Conservation (phyloP, 805 yeast species). For the Sungouiozyma intestinalis region DNA sequence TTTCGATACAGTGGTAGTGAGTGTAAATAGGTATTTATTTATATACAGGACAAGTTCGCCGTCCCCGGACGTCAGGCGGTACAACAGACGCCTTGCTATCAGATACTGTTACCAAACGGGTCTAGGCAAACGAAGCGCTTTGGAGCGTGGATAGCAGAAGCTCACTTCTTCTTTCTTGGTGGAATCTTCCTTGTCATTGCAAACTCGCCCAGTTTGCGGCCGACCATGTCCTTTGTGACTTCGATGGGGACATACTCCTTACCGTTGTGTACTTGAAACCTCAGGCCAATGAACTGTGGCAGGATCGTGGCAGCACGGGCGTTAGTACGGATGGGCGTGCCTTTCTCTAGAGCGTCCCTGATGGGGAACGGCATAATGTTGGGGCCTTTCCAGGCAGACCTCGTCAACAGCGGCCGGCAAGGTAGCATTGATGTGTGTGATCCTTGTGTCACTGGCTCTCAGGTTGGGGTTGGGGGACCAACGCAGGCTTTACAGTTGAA, state of each 20-base stretch:
- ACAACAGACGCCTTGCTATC: too few species aligned
- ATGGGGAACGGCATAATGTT: constrained; percentile 92
- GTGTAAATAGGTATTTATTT: background rate
- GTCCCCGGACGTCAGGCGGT: too few species aligned
- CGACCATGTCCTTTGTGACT: constrained; percentile 92
- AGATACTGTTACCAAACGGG: too few species aligned
- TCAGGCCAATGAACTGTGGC: constrained; percentile 91
- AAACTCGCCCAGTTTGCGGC: constrained; percentile 88
- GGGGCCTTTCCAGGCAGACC: constrained; percentile 72
- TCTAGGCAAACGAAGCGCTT: too few species aligned
- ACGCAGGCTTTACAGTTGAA: too few species aligned
- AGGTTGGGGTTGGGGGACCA: too few species aligned
- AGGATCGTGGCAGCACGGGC: constrained; percentile 90
- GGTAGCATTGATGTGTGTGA: background rate
- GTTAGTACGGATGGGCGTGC: constrained; percentile 87
- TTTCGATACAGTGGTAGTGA: background rate
- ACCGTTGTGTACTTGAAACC: constrained; percentile 93
- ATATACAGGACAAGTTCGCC: background rate
- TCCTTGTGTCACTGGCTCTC: background rate
- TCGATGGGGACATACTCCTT: constrained; percentile 83
- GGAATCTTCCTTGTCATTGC: constrained; percentile 89
- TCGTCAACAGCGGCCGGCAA: constrained; percentile 26
- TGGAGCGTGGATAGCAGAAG: too few species aligned
- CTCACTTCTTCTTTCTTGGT: constrained; percentile 51
- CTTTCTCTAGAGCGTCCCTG: constrained; percentile 67